A percentile compares a stretch with the other conserved stretches of the same genome.
Evolutionary conservation across 768 basidiomycete genomes (phyloP).

Genomic region (Kwoniella dejecticola): DNA sequence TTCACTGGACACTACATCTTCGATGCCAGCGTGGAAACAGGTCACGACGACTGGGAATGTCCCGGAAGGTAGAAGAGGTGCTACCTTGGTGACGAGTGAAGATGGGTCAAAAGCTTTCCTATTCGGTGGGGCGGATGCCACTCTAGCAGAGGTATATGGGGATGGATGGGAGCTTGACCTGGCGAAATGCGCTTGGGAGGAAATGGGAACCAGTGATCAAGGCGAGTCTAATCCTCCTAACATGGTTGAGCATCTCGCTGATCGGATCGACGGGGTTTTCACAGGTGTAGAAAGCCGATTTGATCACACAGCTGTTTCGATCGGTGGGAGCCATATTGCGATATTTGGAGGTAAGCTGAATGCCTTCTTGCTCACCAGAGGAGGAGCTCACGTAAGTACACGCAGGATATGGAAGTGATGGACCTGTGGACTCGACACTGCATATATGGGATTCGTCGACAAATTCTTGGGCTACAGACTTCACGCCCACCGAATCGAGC

Average conservation of each 20-base stretch:
- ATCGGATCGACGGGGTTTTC: conserved; percentile 45
- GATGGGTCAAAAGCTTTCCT: conserved; percentile 66
- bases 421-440: conserved; percentile 64
- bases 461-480: conserved; percentile 19
- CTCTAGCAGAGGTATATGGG: conserved; percentile 54
- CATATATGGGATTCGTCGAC: conserved; percentile 48
- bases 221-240: conserved; percentile 57
- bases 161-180: conserved; percentile 51
- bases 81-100: conserved; percentile 17
- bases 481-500: conserved; percentile 3
- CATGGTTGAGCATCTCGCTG: conserved; percentile 51
- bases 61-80: conserved; percentile 52
- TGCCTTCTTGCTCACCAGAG: not conserved
- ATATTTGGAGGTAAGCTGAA: conserved; percentile 62
- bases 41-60: conserved; percentile 61
- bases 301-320: conserved; percentile 72
- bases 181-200: conserved; percentile 64
- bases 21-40: conserved; percentile 61
- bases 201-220: conserved; percentile 62
- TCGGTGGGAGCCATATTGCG: conserved; percentile 64
- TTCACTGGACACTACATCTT: conserved; percentile 64
- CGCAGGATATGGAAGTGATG: conserved; percentile 61
- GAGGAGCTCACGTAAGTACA: not conserved
- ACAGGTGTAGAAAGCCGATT: conserved; percentile 65
- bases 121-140: conserved; percentile 73